phyloP scores from a whole-genome alignment of 2,329 filamentous ascomycete genomes.

The Colletotrichum sp. region DNA sequence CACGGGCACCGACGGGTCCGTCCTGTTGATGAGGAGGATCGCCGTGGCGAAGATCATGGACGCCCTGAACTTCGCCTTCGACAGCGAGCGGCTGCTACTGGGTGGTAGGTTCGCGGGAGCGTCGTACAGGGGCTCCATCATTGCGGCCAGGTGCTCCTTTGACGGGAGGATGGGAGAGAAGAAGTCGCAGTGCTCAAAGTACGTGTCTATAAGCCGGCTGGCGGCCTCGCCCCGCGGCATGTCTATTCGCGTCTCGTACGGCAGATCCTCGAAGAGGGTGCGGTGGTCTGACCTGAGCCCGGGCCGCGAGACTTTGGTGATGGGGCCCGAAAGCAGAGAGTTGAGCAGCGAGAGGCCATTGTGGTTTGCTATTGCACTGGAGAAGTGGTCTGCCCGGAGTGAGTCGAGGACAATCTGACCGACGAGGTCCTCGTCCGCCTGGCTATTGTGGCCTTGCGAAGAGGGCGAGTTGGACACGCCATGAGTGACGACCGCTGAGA shows the following conservation, averaged over 20 bases:
- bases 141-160: constrained; percentile 17
- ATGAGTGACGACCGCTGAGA: background rate
- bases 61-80: background rate
- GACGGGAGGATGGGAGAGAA: constrained; percentile 28
- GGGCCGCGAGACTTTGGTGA: background rate
- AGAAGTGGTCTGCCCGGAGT: background rate
- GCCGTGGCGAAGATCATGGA: constrained; percentile 13
- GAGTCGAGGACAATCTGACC: background rate
- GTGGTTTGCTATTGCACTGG: background rate
- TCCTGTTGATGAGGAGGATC: constrained; percentile 18
- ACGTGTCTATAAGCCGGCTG: constrained; percentile 21
- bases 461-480: background rate
- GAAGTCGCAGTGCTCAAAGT: constrained; percentile 33
- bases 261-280: constrained; percentile 19
- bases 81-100: background rate
- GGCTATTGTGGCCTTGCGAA: background rate
- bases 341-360: constrained; percentile 8
- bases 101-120: background rate
- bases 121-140: constrained; percentile 6
- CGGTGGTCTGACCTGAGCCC: background rate
- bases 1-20: constrained; percentile 9
- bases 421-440: background rate
- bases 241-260: constrained; percentile 1
- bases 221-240: constrained; percentile 16
- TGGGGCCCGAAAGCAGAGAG: constrained; percentile 9